Base-by-base conservation (phyloP, 306 rosid species). In the Trifolium fragiferum region DNA sequence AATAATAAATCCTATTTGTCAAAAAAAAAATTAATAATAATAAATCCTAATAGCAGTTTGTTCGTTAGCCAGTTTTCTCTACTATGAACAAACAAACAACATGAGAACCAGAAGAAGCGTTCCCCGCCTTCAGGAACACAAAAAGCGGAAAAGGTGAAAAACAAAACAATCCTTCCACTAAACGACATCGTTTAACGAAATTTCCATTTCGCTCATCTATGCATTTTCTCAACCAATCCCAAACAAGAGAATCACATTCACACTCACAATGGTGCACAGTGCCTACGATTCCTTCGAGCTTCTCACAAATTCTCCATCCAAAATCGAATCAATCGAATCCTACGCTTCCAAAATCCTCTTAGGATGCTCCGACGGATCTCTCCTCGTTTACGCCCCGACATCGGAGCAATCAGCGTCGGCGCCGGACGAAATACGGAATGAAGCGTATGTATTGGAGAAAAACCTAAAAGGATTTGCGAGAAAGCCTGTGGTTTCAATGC, bases 311-410 rank as follows among this genome's bases (percentile, higher is more conserved):
- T 87, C 86, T 73, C 86, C 96, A 6, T 76, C 87, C 3, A 92
- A 89, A 88, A 90, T 95, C 80, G 98, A 89, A 64, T 79, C 99
- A 43, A 41, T 92, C 82, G 90, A 87, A 80, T 83, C 96, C 1
- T 92, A 89, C 84, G 96, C 90, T 40, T 79, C 80, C 9, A 94
- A 92, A 76, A 87, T 94, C 67, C 92, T 94, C 49, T 69, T 89
- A 6, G 96, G 92, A n/a, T 92, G 96, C 85, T 80, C 95, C 65
- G 97, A 94, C 76, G 99, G 98, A 49, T 89, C 97, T 70, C 98
- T 95, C 72, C 82, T 82, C n/a, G 86, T 92, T 57, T 95, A 86
- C 83, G 89, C 92, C 16, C 92, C 75, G 25, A 7, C 3, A 13
- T 8, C 96, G 23, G 55, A 35, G 13, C 55, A 20, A 0, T 66